These are phyloP conservation scores for Penicillium salamii DNA, from an alignment of 495 filamentous ascomycete genomes.

Conservation along the genomic window DNA sequence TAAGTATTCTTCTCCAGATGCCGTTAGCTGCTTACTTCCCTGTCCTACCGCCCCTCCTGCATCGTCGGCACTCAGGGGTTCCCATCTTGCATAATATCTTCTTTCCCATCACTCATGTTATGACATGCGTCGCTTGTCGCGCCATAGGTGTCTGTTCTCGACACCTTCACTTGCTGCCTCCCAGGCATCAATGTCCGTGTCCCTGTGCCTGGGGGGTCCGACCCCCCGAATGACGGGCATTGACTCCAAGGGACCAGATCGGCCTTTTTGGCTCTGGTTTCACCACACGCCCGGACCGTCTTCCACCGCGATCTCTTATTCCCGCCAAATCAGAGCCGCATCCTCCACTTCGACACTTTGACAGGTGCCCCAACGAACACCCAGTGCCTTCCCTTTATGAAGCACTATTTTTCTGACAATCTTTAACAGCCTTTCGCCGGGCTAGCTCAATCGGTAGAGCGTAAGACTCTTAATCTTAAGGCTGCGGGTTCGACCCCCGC, in stretches of 20 bases:
- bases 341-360: background rate
- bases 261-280: background rate
- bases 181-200: background rate
- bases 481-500: constrained; percentile 57
- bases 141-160: background rate
- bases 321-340: background rate
- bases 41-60: background rate
- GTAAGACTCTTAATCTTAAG: constrained; percentile 62
- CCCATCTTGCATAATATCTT: no score
- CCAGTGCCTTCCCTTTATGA: no score
- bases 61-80: background rate
- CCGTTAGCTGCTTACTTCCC: background rate
- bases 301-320: background rate
- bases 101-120: background rate
- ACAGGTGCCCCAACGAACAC: background rate
- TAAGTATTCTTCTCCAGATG: background rate
- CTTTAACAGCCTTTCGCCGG: constrained; percentile 19
- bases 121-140: background rate
- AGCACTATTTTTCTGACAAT: background rate
- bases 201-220: background rate
- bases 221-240: background rate
- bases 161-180: background rate
- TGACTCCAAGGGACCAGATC: background rate
- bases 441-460: constrained; percentile 62
- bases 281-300: background rate